Conservation (phyloP, 2,329 filamentous ascomycete genomes). For the Nemania serpens region DNA sequence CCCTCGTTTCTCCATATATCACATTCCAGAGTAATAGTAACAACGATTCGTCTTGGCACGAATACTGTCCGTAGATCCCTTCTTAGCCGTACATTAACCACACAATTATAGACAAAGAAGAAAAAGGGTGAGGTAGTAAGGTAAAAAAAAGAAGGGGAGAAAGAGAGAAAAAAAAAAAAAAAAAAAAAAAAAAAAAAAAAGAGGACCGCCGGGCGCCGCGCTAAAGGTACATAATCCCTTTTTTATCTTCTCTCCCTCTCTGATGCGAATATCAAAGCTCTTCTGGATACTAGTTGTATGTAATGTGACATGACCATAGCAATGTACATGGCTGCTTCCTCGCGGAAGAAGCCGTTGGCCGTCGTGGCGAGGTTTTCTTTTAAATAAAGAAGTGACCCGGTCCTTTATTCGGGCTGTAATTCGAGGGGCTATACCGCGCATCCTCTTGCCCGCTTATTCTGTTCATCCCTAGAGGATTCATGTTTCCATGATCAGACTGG, state of each 20-base stretch:
- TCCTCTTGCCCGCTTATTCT: conserved; percentile 49
- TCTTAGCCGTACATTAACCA: conserved; percentile 6
- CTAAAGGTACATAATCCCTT: conserved; percentile 18
- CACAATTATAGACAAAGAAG: neutral
- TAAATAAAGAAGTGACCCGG: conserved; percentile 38
- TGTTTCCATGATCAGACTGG: conserved; percentile 43
- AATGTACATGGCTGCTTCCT: conserved; percentile 21
- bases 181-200: conserved; percentile 5
- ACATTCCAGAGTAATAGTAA: conserved; percentile 3
- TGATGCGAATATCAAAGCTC: conserved; percentile 9
- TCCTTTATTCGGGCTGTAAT: conserved; percentile 29
- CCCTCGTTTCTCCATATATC: neutral
- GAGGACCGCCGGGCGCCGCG: conserved; percentile 25
- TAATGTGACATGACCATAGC: conserved; percentile 7
- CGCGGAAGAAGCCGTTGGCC: neutral
- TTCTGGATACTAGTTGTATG: conserved; percentile 5
- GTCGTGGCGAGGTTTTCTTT: conserved; percentile 10
- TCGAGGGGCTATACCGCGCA: conserved; percentile 26
- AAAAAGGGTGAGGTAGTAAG: neutral
- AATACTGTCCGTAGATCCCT: conserved; percentile 11
- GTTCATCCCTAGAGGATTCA: conserved; percentile 63
- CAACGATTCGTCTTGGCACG: neutral
- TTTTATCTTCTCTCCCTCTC: neutral
- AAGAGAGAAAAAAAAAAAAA: conserved; percentile 6
- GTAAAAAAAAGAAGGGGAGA: neutral